Conservation (phyloP, 306 rosid species). For the Carpinus viminea region DNA sequence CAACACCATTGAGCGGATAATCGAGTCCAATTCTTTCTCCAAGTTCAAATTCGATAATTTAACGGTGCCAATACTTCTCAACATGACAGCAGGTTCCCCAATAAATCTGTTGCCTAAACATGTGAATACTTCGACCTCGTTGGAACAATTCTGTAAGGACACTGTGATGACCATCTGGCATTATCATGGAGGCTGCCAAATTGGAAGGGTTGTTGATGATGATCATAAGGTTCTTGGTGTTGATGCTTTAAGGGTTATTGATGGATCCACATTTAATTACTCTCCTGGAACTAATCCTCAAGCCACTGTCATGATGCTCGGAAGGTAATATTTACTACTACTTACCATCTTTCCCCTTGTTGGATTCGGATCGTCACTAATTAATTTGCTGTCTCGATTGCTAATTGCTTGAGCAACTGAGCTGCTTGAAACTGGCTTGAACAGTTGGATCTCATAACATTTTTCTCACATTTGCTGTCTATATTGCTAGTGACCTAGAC, state of each 20-base stretch:
- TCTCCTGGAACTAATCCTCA: slow-evolving; percentile 91
- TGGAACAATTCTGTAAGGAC: slow-evolving; percentile 67
- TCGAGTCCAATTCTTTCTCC: slow-evolving; percentile 56
- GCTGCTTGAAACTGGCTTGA: too few relatives aligned
- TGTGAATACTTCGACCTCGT: slow-evolving; percentile 39
- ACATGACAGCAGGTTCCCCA: slow-evolving; percentile 53
- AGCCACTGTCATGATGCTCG: slow-evolving; percentile 86
- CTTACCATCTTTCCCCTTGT: too few relatives aligned
- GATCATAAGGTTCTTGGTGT: slow-evolving; percentile 65
- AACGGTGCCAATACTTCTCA: slow-evolving; percentile 35
- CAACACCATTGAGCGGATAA: slow-evolving; percentile 38
- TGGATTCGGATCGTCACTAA: too few relatives aligned
- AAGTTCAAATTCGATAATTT: slow-evolving; percentile 36
- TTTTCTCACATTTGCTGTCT: too few relatives aligned
- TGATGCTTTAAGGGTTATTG: slow-evolving; percentile 64
- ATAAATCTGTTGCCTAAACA: slow-evolving; percentile 63
- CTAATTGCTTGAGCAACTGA: too few relatives aligned
- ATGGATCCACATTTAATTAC: slow-evolving; percentile 72
- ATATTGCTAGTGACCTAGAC: too few relatives aligned
- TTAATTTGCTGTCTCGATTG: too few relatives aligned
- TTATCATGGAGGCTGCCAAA: slow-evolving; percentile 83
- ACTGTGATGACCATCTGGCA: slow-evolving; percentile 89
- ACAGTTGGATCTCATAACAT: too few relatives aligned
- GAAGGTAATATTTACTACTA: slow-evolving; percentile 36
- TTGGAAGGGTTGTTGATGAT: slow-evolving; percentile 59